Evolutionary conservation across 2,329 filamentous ascomycete genomes (phyloP), one percentile per base, ranked within the genome.

Genomic region (Talaromyces sp.): DNA sequence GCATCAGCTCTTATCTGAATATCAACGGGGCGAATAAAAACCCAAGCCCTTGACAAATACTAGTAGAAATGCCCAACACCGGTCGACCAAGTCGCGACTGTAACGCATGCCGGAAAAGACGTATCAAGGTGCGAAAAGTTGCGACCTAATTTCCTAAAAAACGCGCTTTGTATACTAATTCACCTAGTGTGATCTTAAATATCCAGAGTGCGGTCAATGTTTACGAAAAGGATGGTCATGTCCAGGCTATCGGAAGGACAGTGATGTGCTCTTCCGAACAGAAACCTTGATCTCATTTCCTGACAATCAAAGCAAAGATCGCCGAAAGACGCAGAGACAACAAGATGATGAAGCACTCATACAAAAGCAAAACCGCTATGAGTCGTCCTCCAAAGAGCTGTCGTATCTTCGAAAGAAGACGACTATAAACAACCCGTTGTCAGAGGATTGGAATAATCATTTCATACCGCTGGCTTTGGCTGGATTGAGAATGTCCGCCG

Each of bases 161-260:
- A 8, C 5, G 4, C 1, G 14, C n/a, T 39, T n/a, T n/a, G 11
- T 16, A 45, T 45, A 22, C 37, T 59, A 9, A 59, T 33, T 19
- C 22, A 27, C 33, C 16, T 22, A 65, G 63, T 61, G 57, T 16
- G 63, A 65, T 10, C n/a, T 60, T 8, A 37, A 45, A 16, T 31
- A 50, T 13, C 63, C 63, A 19, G 63, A 33, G 43, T 60, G 57
- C 39, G 9, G 35, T 6, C 63, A 60, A 24, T 65, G 63, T 33
- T 22, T 65, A 27, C 37, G 57, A 37, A 65, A 60, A 35, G 47
- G 35, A 14, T 57, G 43, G 56, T 14, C 16, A 5, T 64, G 62
- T 24, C 45, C 54, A 2, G 62, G 62, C 4, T 64, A 64, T 54
- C 43, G 62, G 7, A 33, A 57, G 13, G 37, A 65, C n/a, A 33